These are phyloP conservation scores for Serendipita sp. DNA, from an alignment of 768 basidiomycete genomes.

Conservation along the genomic window DNA sequence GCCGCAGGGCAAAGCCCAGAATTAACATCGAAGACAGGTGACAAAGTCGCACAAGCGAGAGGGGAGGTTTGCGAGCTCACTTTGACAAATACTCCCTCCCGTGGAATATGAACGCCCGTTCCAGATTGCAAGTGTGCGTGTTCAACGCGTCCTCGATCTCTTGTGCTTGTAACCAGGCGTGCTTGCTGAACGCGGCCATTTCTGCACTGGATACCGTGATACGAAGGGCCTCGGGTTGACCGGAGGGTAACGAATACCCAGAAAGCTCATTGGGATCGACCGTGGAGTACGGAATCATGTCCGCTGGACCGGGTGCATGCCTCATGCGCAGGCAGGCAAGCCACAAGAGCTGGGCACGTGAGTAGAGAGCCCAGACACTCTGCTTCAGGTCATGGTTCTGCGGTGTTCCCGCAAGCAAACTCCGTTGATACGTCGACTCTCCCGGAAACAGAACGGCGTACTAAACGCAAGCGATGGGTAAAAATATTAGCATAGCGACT, in stretches of 20 bases:
- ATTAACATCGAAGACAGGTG: background rate
- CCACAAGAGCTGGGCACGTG: constrained; percentile 70
- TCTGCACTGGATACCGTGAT: constrained; percentile 29
- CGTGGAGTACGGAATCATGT: background rate
- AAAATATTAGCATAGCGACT: constrained; percentile 25
- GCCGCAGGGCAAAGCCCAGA: background rate
- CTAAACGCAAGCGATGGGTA: constrained; percentile 19
- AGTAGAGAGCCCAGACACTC: constrained; percentile 67
- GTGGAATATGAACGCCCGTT: constrained; percentile 48
- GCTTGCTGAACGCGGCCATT: constrained; percentile 41
- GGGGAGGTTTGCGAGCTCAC: constrained; percentile 25
- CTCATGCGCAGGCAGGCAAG: constrained; percentile 44
- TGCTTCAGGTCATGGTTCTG: constrained; percentile 31
- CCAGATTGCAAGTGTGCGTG: constrained; percentile 52
- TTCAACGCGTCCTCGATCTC: constrained; percentile 51
- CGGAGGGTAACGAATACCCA: background rate
- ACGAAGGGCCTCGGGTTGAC: constrained; percentile 10
- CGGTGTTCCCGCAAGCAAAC: constrained; percentile 19
- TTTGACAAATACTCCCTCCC: constrained; percentile 58
- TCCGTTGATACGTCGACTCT: constrained; percentile 36
- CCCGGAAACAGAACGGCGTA: constrained; percentile 58
- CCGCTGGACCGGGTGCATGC: background rate
- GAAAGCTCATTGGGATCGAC: background rate
- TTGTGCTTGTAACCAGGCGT: constrained; percentile 49
- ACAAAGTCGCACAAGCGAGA: background rate